A percentile compares a stretch with the other conserved stretches of the same genome.
Conservation (phyloP, 2,329 filamentous ascomycete species). For the Hypoxylon sp. region DNA sequence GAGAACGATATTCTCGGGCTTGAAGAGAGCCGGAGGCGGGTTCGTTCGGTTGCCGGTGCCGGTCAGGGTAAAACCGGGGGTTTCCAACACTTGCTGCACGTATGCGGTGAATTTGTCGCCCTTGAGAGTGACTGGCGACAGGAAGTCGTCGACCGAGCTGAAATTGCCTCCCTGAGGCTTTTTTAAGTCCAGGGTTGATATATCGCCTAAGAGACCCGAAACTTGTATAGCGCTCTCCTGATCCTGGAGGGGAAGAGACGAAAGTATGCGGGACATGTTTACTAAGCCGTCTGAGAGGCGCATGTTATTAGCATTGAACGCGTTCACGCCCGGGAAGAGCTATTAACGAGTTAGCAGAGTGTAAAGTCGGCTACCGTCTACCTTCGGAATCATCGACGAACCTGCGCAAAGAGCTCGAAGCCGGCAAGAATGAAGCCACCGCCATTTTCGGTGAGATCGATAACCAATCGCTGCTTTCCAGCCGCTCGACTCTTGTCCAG, state of each 20-base stretch:
- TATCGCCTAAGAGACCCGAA: constrained; percentile 62
- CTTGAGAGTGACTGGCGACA: constrained; percentile 54
- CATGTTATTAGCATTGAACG: constrained; percentile 65
- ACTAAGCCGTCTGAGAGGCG: constrained; percentile 63
- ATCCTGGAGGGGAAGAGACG: constrained; percentile 52
- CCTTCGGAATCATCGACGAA: constrained; percentile 59
- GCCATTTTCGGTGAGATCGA: constrained; percentile 70
- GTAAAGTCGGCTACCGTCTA: not conserved
- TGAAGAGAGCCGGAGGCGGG: constrained; percentile 62
- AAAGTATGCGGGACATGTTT: constrained; percentile 58
- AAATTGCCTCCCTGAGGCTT: constrained; percentile 56
- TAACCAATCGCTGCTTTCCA: constrained; percentile 70
- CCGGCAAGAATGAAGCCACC: constrained; percentile 71
- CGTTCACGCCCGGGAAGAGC: constrained; percentile 65
- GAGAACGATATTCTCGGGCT: constrained; percentile 65
- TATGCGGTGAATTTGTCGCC: constrained; percentile 64
- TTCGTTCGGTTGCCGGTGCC: constrained; percentile 58
- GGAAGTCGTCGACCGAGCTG: constrained; percentile 50
- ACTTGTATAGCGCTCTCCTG: constrained; percentile 55
- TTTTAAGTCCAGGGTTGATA: constrained; percentile 61
- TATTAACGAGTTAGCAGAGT: constrained; percentile 46
- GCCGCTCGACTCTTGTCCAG: constrained; percentile 54
- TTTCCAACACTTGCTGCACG: constrained; percentile 28
- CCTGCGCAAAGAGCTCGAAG: constrained; percentile 71
- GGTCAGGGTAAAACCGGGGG: constrained; percentile 56